phyloP scores from a whole-genome alignment of 164 flowering plant species.

The Piper longum region DNA sequence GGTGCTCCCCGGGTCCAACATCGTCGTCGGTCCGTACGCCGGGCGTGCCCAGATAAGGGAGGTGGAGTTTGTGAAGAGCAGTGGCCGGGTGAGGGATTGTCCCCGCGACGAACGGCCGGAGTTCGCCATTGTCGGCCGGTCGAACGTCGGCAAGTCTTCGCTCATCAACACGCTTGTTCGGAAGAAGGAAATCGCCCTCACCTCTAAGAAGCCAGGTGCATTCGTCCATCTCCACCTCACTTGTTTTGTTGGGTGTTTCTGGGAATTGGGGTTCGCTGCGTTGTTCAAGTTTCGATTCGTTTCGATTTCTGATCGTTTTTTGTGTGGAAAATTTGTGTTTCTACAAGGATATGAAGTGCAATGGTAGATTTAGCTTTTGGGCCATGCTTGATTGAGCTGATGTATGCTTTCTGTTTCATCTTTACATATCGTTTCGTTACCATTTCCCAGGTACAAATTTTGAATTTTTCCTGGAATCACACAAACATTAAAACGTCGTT shows the following conservation, averaged over 20 bases:
- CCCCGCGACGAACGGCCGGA: constrained; percentile 72
- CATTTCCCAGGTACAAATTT: too few relatives aligned
- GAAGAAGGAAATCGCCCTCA: constrained; percentile 81
- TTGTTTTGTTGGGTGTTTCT: neutral
- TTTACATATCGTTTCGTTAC: too few relatives aligned
- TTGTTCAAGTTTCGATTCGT: too few relatives aligned
- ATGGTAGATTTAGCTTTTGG: too few relatives aligned
- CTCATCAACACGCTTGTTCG: constrained; percentile 70
- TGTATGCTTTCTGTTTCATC: too few relatives aligned
- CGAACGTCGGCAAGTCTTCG: constrained; percentile 92
- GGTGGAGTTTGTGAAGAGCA: constrained; percentile 81
- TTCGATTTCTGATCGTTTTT: too few relatives aligned
- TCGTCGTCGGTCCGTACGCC: constrained; percentile 84
- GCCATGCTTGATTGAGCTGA: too few relatives aligned
- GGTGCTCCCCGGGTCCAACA: constrained; percentile 84
- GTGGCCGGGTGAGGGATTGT: constrained; percentile 54
- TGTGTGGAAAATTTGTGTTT: too few relatives aligned
- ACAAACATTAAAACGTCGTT: too few relatives aligned
- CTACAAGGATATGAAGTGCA: too few relatives aligned
- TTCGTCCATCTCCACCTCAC: neutral
- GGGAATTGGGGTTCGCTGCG: neutral
- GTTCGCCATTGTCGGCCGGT: constrained; percentile 81
- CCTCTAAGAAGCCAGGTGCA: constrained; percentile 91
- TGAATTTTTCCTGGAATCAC: too few relatives aligned
- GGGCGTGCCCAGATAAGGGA: constrained; percentile 74